These are phyloP conservation scores for Chenopodium album DNA, from an alignment of 148 eudicot genomes.

Conservation along the genomic window DNA sequence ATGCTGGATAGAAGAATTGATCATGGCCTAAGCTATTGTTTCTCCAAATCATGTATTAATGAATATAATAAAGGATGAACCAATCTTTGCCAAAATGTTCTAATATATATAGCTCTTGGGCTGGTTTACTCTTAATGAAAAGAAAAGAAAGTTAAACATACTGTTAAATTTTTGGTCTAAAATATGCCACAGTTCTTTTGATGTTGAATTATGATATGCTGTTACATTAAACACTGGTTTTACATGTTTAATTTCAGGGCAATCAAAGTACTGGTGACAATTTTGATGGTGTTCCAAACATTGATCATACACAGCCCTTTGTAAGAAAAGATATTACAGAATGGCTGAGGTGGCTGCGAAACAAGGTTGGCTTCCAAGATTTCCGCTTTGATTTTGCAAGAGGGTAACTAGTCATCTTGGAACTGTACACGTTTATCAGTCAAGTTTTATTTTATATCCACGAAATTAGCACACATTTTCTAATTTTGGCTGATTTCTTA, in stretches of 20 bases:
- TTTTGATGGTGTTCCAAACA: slow-evolving; percentile 82
- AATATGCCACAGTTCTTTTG: not conserved
- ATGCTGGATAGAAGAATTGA: not conserved
- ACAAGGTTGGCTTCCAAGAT: slow-evolving; percentile 84
- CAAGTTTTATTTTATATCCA: not conserved
- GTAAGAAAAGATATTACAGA: slow-evolving; percentile 70
- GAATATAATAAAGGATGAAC: not conserved
- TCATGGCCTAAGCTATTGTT: not conserved
- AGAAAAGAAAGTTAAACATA: not conserved
- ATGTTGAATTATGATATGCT: not conserved
- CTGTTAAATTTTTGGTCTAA: no score
- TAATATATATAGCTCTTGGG: not conserved
- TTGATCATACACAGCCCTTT: slow-evolving; percentile 77
- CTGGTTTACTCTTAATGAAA: not conserved
- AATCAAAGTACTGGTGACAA: slow-evolving; percentile 82
- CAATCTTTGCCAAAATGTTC: not conserved
- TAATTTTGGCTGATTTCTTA: slow-evolving; percentile 22
- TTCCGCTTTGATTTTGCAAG: slow-evolving; percentile 90
- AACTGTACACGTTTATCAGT: not conserved
- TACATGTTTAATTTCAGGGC: slow-evolving; percentile 45
- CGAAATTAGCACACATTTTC: not conserved
- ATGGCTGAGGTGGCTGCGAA: slow-evolving; percentile 80
- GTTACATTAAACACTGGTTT: not conserved
- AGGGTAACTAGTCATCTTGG: slow-evolving; percentile 55
- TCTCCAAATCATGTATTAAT: not conserved